Evolutionary conservation across 2,329 filamentous ascomycete species (phyloP), one percentile per base, ranked within the genome.

Genomic region (Dothiorella sarmentorum): DNA sequence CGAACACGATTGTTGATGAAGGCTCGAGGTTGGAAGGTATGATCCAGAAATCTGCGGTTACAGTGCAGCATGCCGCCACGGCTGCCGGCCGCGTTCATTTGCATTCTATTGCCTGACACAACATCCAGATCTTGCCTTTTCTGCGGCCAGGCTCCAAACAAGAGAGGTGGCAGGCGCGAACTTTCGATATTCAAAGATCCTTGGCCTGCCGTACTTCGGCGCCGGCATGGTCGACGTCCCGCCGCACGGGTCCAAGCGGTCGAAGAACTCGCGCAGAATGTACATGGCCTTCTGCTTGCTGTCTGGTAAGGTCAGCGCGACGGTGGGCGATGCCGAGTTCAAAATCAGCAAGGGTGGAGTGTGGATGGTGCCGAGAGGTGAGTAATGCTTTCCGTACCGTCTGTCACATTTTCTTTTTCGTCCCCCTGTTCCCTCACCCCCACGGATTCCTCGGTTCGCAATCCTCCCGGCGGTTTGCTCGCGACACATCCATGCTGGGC

Each of bases 201-300:
- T 95, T 59, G 63, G 64, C 15, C 90, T 86, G 26, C 79, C 89
- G 61, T 97, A 96, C 73, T 90, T 97, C 72, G 92, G 91, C 31
- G 88, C 89, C 9, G 94, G 94, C 15, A 83, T 97, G 55, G 89
- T 99, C 35, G 93, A 97, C 67, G 78, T 99, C 52, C 90, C 91
- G 5, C 87, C 90, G 0, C 87, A 88, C 2, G 85, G 89, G 29
- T 85, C 89, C 69, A 99, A 99, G 79, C 85, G 87, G 65, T 84
- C 87, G 49, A 97, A 97, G 80, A 97, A 97, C 74, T 89, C 89
- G 33, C 83, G 93, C 62, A 92, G 89, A 76, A 97, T 97, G 90
- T 91, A 97, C 70, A 94, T 99, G 88, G 87, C 89, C 1, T 97
- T 97, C 73, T 97, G 96, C 66, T 88, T 99, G 27, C 87, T 91